phyloP scores from a whole-genome alignment of 140 eudicot species.

The Senecio squalidus region DNA sequence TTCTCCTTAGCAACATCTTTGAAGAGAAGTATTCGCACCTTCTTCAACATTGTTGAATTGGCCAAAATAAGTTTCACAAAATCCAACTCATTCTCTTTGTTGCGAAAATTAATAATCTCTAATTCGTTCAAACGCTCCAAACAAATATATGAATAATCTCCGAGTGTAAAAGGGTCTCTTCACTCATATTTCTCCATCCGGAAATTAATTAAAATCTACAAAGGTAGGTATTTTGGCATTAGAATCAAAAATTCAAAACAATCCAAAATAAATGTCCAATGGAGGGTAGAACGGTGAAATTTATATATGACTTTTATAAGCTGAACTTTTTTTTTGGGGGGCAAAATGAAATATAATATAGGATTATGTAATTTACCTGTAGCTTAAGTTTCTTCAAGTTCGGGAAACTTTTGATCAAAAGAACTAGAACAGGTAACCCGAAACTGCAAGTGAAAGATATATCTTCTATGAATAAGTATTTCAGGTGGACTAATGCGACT shows the following conservation, averaged over 20 bases:
- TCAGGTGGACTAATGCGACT: constrained; percentile 2
- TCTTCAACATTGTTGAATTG: too few relatives aligned
- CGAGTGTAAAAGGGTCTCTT: neutral
- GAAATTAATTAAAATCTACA: neutral
- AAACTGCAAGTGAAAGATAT: neutral
- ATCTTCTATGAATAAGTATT: neutral
- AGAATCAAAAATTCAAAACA: too few relatives aligned
- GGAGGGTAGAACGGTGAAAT: too few relatives aligned
- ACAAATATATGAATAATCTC: neutral
- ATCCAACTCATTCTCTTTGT: too few relatives aligned
- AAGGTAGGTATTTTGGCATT: neutral
- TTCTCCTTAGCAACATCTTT: too few relatives aligned
- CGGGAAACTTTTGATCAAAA: constrained; percentile 8
- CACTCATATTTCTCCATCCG: neutral
- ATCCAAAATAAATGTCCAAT: neutral
- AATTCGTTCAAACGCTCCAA: neutral
- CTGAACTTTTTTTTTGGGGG: too few relatives aligned
- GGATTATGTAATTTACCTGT: constrained; percentile 1
- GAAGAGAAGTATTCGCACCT: too few relatives aligned
- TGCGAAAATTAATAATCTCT: too few relatives aligned
- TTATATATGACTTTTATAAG: too few relatives aligned
- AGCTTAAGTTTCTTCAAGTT: constrained; percentile 16
- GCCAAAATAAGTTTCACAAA: too few relatives aligned
- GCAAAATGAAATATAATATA: neutral
- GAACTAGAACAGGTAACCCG: neutral